Percentiles rank a stretch among this genome's conserved stretches.
These are phyloP conservation scores for Tetraselmis chui DNA, from an alignment of 139 green algal species.

Conservation along the genomic window DNA sequence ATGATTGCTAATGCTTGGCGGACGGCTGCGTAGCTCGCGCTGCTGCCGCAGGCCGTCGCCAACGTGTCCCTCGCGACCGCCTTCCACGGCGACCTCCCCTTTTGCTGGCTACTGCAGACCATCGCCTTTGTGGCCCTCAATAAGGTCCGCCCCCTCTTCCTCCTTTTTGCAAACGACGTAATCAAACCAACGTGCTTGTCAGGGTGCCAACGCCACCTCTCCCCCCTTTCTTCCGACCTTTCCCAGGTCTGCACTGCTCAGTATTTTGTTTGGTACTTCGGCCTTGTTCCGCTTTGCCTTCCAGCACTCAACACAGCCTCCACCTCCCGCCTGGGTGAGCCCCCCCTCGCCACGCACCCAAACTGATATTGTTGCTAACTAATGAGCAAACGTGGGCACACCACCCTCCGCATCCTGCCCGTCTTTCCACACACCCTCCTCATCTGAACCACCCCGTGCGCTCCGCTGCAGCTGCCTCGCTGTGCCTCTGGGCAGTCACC, in stretches of 20 bases:
- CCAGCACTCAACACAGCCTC: constrained; percentile 24
- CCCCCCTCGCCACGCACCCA: too few species aligned
- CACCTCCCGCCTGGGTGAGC: background rate
- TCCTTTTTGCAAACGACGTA: too few species aligned
- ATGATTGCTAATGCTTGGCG: too few species aligned
- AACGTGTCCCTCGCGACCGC: constrained; percentile 7
- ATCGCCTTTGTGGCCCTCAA: constrained; percentile 88
- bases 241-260: constrained; percentile 70
- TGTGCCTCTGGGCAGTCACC: constrained; percentile 30
- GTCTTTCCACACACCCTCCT: background rate
- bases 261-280: constrained; percentile 97
- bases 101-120: constrained; percentile 59
- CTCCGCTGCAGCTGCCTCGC: background rate
- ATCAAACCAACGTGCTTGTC: background rate
- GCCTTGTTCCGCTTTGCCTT: constrained; percentile 68
- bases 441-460: too few species aligned
- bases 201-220: background rate
- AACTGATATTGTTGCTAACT: too few species aligned
- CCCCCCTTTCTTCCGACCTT: background rate
- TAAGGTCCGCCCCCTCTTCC: constrained; percentile 70
- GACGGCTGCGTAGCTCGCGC: background rate
- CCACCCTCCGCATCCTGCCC: too few species aligned
- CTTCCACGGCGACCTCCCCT: constrained; percentile 35
- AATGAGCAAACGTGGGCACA: too few species aligned
- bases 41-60: background rate